Base-by-base conservation (phyloP, 441 rosid genomes). In the Eruca vesicaria region DNA sequence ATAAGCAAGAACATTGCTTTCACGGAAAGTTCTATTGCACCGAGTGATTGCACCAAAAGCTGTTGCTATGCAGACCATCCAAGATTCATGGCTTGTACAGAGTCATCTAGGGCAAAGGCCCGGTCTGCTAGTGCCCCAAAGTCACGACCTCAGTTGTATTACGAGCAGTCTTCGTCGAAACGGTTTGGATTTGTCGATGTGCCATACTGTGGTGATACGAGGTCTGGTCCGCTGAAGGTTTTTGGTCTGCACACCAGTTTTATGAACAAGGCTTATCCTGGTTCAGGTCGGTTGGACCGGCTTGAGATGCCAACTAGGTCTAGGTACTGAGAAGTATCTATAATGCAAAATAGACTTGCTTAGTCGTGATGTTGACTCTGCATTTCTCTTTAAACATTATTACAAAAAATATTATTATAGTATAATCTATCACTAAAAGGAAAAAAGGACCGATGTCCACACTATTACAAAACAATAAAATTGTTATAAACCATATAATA, bases 41-140 rank as follows among this genome's bases (percentile, higher is more conserved):
- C 69, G 2, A 72, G 69, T 8, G 81, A 66, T 16, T 78, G 65
- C 61, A 61, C 86, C 2, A 84, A 77, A 86, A 90, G 95, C 56
- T 90, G 97, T 62, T 89, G 91, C 23, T 88, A 80, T 55, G 78
- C 86, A 0, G 93, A 84, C 78, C 83, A 86, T 72, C 98, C 99
- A 20, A 95, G 86, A 84, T 93, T 89, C 90, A 95, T 95, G 99
- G 81, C 92, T 57, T 82, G 80, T 74, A 95, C 97, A 1, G 90
- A 90, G 75, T 95, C 98, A 18, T 90, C 98, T 9, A 86, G 60
- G 86, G 99, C 97, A 0, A 93, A 93, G 74, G 76, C 63, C 6
- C 85, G 99, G 48, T 93, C 96, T 0, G 69, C 81, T 6, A 93
- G 98, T 60, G 97, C 97, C 20, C 97, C 99, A 0, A 96, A 82